Evolutionary conservation across 768 basidiomycete species (phyloP).

Genomic region (Boletus coccyginus): DNA sequence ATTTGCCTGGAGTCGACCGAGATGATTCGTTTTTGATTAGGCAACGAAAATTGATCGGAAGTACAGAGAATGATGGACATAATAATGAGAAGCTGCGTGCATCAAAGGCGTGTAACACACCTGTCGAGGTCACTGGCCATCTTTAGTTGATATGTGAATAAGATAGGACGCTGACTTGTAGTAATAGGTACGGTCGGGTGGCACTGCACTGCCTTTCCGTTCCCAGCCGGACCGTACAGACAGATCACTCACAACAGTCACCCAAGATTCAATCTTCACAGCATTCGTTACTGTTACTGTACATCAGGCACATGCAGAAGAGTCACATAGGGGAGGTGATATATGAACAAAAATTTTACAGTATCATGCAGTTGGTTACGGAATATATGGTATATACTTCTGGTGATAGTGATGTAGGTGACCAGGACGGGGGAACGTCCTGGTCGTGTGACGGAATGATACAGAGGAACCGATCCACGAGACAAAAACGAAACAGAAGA

Average conservation of each 20-base stretch:
- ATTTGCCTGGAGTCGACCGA: slow-evolving; percentile 68
- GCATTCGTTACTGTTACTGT: slow-evolving; percentile 10
- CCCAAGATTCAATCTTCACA: slow-evolving; percentile 10
- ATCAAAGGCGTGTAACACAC: slow-evolving; percentile 39
- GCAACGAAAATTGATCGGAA: slow-evolving; percentile 24
- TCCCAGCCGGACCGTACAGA: slow-evolving; percentile 6
- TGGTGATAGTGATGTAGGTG: slow-evolving; percentile 24
- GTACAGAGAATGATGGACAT: slow-evolving; percentile 21
- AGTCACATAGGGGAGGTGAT: slow-evolving; percentile 13
- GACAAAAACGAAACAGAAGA: slow-evolving; percentile 10
- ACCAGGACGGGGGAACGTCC: slow-evolving; percentile 2
- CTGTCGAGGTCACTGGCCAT: slow-evolving; percentile 60
- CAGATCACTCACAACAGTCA: slow-evolving; percentile 7
- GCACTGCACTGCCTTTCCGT: slow-evolving; percentile 24
- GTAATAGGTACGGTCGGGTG: slow-evolving; percentile 26
- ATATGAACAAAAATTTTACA: slow-evolving; percentile 34
- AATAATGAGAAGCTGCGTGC: slow-evolving; percentile 23
- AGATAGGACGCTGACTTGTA: slow-evolving; percentile 32
- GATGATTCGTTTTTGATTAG: slow-evolving; percentile 13
- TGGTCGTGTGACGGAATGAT: slow-evolving; percentile 13
- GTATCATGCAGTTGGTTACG: slow-evolving; percentile 28
- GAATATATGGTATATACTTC: slow-evolving; percentile 33
- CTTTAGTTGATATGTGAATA: slow-evolving; percentile 3
- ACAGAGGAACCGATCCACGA: slow-evolving; percentile 23
- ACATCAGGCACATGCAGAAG: slow-evolving; percentile 24